These are phyloP conservation scores for Pythium brachiatum DNA, from an alignment of 352 stramenopile genomes.

Conservation along the genomic window DNA sequence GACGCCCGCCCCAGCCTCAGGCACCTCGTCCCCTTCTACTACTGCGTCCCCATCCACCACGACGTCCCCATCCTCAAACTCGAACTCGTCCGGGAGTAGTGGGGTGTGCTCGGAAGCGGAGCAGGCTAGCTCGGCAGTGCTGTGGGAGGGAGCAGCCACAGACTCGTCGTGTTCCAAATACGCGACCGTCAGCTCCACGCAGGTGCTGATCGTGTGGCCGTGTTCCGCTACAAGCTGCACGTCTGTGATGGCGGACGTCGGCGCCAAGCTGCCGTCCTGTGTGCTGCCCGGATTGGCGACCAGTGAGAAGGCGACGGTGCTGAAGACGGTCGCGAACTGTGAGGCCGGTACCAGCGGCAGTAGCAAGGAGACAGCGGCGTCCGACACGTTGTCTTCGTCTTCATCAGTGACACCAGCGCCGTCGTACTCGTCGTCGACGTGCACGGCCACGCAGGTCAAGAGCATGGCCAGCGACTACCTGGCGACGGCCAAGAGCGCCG, in stretches of 20 bases:
- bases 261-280: background rate
- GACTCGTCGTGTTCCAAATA: background rate
- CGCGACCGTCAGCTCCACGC: background rate
- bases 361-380: background rate
- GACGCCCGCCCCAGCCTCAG: background rate
- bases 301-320: background rate
- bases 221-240: background rate
- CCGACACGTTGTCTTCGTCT: background rate
- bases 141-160: background rate
- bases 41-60: background rate
- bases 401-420: background rate
- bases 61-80: background rate
- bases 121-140: background rate
- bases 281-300: background rate
- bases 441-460: slow-evolving; percentile 5
- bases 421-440: slow-evolving; percentile 3
- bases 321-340: background rate
- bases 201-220: background rate
- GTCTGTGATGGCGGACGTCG: background rate
- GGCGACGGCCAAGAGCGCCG: slow-evolving; percentile 23
- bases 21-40: background rate
- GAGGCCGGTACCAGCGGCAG: background rate
- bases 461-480: slow-evolving; percentile 36
- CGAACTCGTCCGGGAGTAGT: background rate
- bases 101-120: background rate